Percentiles rank a stretch among this genome's conserved stretches.
These are phyloP conservation scores for Hibiscus mutabilis DNA, from an alignment of 345 rosid species.

Conservation along the genomic window DNA sequence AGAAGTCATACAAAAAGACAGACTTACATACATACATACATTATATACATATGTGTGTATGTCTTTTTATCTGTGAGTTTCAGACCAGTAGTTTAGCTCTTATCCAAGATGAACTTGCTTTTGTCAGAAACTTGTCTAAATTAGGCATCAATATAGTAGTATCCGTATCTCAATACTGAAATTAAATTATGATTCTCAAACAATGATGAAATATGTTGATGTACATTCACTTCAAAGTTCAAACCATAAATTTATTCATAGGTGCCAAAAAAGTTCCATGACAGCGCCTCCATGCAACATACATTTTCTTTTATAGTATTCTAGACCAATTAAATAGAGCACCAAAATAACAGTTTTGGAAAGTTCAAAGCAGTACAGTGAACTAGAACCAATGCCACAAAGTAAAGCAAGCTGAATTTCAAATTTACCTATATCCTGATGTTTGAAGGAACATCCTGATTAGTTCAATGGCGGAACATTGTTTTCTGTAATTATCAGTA, in stretches of 20 bases:
- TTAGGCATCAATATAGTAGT: neutral
- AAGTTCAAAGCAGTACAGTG: neutral
- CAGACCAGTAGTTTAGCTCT: neutral
- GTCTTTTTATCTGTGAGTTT: neutral
- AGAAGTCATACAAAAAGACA: neutral
- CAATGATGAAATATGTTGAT: neutral
- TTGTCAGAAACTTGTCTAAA: neutral
- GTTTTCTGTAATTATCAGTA: slow-evolving; percentile 71
- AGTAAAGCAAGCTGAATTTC: neutral
- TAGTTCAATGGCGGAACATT: slow-evolving; percentile 76
- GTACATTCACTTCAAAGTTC: neutral
- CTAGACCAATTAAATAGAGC: neutral
- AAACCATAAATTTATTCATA: neutral
- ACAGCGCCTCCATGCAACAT: neutral
- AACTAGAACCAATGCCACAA: neutral
- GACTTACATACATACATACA: neutral
- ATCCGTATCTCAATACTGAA: neutral
- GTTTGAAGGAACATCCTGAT: slow-evolving; percentile 84
- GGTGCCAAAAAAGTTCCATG: neutral
- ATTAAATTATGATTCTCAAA: neutral
- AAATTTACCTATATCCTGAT: slow-evolving; percentile 52
- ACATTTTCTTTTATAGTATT: neutral
- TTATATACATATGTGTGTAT: neutral
- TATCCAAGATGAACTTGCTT: neutral
- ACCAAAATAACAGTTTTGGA: neutral